phyloP scores from a whole-genome alignment of 2,329 filamentous ascomycete genomes.

The Talaromyces marneffei region DNA sequence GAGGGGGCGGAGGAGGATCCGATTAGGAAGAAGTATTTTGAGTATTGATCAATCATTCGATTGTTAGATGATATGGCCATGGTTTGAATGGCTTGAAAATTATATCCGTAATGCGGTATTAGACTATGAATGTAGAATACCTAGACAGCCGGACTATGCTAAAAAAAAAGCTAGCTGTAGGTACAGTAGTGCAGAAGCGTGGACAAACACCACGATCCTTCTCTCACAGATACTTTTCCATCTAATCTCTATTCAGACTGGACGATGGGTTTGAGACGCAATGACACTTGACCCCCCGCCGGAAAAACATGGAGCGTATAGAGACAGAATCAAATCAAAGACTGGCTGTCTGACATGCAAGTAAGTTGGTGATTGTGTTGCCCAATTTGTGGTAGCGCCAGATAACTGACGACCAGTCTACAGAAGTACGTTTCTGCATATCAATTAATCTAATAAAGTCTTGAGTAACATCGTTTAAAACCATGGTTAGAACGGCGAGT shows the following conservation, averaged over 20 bases:
- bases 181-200: neutral
- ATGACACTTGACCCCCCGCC: neutral
- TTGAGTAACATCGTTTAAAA: no score
- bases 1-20: conserved; percentile 48
- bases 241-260: neutral
- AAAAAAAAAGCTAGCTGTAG: neutral
- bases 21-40: conserved; percentile 14
- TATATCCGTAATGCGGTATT: no score
- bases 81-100: no score
- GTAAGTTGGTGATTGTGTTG: neutral
- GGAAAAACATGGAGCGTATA: neutral
- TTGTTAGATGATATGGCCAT: neutral
- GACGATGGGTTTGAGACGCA: neutral
- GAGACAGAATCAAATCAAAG: conserved; percentile 9
- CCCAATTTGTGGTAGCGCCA: no score
- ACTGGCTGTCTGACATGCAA: conserved; percentile 13
- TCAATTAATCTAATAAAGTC: neutral
- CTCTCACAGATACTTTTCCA: neutral
- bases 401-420: neutral
- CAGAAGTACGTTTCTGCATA: neutral
- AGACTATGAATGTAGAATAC: neutral
- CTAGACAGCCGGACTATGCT: neutral
- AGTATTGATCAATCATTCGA: neutral
- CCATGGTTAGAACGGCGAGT: conserved; percentile 26
- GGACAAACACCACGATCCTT: neutral